phyloP scores from a whole-genome alignment of 1,284 basidiomycete genomes.

The Kwoniella shivajii region DNA sequence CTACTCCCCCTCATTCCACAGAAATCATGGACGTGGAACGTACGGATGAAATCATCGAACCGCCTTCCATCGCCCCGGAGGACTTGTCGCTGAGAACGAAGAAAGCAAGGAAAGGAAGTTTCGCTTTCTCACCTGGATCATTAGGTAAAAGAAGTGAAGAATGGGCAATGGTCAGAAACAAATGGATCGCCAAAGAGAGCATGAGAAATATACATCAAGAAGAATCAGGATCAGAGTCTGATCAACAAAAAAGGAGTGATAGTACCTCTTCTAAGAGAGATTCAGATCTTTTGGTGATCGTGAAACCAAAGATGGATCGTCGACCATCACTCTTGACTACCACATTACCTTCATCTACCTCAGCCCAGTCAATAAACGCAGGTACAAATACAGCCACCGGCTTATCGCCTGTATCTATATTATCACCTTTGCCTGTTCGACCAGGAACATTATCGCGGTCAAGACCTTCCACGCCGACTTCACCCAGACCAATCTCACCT shows the following conservation, averaged over 20 bases:
- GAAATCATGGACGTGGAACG: slow-evolving; percentile 40
- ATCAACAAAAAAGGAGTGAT: not conserved
- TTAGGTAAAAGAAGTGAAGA: slow-evolving; percentile 15
- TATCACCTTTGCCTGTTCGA: not conserved
- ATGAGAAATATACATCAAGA: not conserved
- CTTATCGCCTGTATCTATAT: not conserved
- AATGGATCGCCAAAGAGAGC: slow-evolving; percentile 15
- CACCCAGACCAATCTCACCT: slow-evolving; percentile 10
- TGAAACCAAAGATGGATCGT: not conserved
- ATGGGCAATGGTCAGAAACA: slow-evolving; percentile 21
- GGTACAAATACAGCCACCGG: too few species aligned
- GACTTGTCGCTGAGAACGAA: not conserved
- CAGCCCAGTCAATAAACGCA: too few species aligned
- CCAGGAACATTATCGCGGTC: not conserved
- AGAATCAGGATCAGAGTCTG: not conserved
- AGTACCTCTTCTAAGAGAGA: not conserved
- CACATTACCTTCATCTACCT: not conserved
- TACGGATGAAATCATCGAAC: slow-evolving; percentile 44
- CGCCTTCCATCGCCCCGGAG: slow-evolving; percentile 11
- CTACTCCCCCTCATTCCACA: slow-evolving; percentile 23
- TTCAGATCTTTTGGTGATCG: not conserved
- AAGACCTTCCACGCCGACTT: not conserved
- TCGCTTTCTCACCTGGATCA: slow-evolving; percentile 24
- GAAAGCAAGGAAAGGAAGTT: not conserved
- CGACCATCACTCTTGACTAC: slow-evolving; percentile 1